Percentiles rank a stretch among this genome's conserved stretches.
These are phyloP conservation scores for Babjeviella inositovora DNA, from an alignment of 805 yeast genomes.

Conservation along the genomic window DNA sequence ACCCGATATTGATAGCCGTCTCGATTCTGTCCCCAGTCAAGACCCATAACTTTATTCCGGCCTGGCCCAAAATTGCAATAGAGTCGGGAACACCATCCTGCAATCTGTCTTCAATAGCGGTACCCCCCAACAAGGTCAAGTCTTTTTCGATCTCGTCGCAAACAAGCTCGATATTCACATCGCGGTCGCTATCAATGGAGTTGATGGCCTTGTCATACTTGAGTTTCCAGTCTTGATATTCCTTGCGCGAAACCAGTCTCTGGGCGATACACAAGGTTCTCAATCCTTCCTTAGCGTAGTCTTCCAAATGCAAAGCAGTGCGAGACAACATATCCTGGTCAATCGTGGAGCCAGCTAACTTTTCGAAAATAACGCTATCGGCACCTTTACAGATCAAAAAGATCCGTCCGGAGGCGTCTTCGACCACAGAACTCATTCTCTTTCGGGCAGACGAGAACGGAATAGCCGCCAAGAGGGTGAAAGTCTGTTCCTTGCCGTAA, in stretches of 20 bases:
- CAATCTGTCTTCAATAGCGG: conserved; percentile 69
- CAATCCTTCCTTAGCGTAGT: conserved; percentile 63
- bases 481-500: conserved; percentile 27
- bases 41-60: conserved; percentile 76
- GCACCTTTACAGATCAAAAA: conserved; percentile 58
- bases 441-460: conserved; percentile 61
- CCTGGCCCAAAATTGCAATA: conserved; percentile 45
- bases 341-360: conserved; percentile 12
- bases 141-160: conserved; percentile 45
- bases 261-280: conserved; percentile 63
- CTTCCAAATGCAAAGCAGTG: conserved; percentile 51
- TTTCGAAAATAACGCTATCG: conserved; percentile 47
- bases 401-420: conserved; percentile 16
- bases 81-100: conserved; percentile 72
- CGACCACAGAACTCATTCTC: conserved; percentile 64
- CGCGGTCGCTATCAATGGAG: conserved; percentile 41
- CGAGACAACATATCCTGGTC: conserved; percentile 28
- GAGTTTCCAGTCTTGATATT: conserved; percentile 36
- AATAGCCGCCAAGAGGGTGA: conserved; percentile 34
- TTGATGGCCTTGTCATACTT: conserved; percentile 41
- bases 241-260: conserved; percentile 23
- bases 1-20: conserved; percentile 75
- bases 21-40: conserved; percentile 73
- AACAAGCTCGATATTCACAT: conserved; percentile 31
- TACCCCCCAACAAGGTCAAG: conserved; percentile 51